Conservation (phyloP, 176 grass and related monocot genomes). For the Eragrostis curvula region DNA sequence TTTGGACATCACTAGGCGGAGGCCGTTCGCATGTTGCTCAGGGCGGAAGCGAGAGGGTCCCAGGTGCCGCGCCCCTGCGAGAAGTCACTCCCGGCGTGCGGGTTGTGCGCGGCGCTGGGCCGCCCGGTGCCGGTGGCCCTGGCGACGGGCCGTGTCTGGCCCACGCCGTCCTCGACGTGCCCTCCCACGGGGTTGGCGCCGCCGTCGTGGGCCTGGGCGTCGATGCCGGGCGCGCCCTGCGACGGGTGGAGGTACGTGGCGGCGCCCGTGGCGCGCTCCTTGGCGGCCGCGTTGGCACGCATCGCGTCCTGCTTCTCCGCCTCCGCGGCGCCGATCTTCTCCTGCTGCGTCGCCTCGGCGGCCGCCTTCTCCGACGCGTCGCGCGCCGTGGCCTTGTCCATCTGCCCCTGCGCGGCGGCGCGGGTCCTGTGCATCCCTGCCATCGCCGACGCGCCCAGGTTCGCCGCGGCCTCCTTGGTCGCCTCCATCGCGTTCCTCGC, state of each 20-base stretch:
- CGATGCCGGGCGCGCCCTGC: constrained; percentile 38
- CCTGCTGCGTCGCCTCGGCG: constrained; percentile 16
- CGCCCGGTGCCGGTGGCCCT: constrained; percentile 33
- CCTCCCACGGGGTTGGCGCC: no score
- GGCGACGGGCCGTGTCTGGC: constrained; percentile 31
- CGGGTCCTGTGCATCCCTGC: constrained; percentile 51
- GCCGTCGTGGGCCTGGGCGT: no score
- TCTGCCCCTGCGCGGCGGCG: constrained; percentile 38
- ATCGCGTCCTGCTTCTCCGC: constrained; percentile 28
- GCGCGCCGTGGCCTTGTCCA: constrained; percentile 43
- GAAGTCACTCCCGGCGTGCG: constrained; percentile 37
- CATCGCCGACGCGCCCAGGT: constrained; percentile 45
- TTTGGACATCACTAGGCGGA: no score
- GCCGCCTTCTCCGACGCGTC: constrained; percentile 26
- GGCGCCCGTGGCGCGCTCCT: constrained; percentile 15
- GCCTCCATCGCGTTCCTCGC: constrained; percentile 48
- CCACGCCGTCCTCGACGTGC: constrained; percentile 29
- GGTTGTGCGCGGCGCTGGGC: constrained; percentile 58
- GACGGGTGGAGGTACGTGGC: constrained; percentile 30
- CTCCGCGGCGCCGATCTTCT: constrained; percentile 38
- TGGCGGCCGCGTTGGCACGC: constrained; percentile 39
- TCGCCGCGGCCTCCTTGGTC: constrained; percentile 54
- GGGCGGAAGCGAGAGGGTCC: no score
- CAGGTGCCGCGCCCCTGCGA: background rate
- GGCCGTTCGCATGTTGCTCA: no score